Conservation (phyloP, 495 filamentous ascomycete species). For the Tuber melanosporum region DNA sequence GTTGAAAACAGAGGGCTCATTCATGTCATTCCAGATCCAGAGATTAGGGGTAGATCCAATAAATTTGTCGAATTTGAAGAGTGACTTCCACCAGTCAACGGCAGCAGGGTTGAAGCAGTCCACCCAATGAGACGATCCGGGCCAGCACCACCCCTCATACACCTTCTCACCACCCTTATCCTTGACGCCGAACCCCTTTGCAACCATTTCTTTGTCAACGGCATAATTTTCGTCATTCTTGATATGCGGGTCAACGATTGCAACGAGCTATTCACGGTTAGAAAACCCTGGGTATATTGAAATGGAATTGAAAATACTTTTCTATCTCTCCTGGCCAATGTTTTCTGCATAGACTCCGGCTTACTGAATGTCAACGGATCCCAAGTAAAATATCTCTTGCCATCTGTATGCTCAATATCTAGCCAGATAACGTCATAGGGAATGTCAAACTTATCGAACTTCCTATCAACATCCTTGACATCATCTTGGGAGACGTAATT, state of each 20-base stretch:
- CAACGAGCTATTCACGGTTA: constrained; percentile 55
- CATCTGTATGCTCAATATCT: constrained; percentile 92
- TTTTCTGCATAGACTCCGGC: constrained; percentile 78
- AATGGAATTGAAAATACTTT: constrained; percentile 47
- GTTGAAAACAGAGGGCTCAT: constrained; percentile 97
- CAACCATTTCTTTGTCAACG: constrained; percentile 71
- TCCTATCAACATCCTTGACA: constrained; percentile 89
- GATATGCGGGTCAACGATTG: constrained; percentile 95
- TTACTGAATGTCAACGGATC: constrained; percentile 78
- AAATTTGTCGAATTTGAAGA: constrained; percentile 83
- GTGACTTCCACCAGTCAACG: constrained; percentile 75
- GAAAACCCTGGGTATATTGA: not conserved
- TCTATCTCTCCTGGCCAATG: constrained; percentile 71
- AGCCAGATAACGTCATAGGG: constrained; percentile 99
- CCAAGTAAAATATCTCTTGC: constrained; percentile 97
- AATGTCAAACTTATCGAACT: constrained; percentile 89
- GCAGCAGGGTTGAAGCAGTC: constrained; percentile 88
- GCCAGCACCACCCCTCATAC: constrained; percentile 98
- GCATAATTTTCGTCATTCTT: constrained; percentile 77
- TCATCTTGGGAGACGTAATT: constrained; percentile 97
- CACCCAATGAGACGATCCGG: constrained; percentile 90
- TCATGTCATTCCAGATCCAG: constrained; percentile 99
- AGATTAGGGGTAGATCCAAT: constrained; percentile 73
- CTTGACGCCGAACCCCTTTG: constrained; percentile 70
- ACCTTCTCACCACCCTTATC: constrained; percentile 76